Conservation (phyloP, 192 early-diverging fungal genomes). For the Mortierella antarctica region DNA sequence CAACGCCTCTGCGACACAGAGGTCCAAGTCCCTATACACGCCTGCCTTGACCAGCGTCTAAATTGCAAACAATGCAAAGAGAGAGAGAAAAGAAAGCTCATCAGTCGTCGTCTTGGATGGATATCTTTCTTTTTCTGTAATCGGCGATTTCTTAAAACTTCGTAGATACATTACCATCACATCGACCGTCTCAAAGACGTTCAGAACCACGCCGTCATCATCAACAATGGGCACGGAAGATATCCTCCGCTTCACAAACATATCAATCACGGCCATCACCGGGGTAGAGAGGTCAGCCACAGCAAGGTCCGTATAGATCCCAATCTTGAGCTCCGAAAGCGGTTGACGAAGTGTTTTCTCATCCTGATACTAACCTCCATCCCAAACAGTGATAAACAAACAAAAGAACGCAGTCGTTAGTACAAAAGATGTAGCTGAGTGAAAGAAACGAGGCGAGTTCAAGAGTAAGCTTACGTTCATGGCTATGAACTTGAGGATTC, state of each 20-base stretch:
- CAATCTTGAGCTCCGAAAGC: slow-evolving; percentile 84
- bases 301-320: slow-evolving; percentile 86
- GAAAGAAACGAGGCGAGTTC: neutral
- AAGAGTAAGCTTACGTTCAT: slow-evolving; percentile 70
- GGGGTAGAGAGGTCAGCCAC: slow-evolving; percentile 83
- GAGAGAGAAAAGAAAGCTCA: neutral
- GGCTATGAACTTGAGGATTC: slow-evolving; percentile 90
- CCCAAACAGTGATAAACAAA: neutral
- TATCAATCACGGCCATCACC: slow-evolving; percentile 89
- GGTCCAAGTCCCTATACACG: slow-evolving; percentile 81
- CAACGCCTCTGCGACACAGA: slow-evolving; percentile 89
- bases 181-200: slow-evolving; percentile 98
- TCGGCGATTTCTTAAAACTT: neutral
- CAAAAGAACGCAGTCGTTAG: neutral
- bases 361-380: slow-evolving; percentile 59
- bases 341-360: slow-evolving; percentile 72
- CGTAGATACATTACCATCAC: slow-evolving; percentile 75
- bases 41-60: slow-evolving; percentile 76
- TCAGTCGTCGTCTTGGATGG: neutral
- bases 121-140: neutral
- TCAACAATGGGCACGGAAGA: slow-evolving; percentile 95
- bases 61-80: neutral
- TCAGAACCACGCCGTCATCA: slow-evolving; percentile 82
- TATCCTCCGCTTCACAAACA: slow-evolving; percentile 91
- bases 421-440: neutral